Conservation (phyloP, 2,329 filamentous ascomycete species). For the Didymella lethalis region DNA sequence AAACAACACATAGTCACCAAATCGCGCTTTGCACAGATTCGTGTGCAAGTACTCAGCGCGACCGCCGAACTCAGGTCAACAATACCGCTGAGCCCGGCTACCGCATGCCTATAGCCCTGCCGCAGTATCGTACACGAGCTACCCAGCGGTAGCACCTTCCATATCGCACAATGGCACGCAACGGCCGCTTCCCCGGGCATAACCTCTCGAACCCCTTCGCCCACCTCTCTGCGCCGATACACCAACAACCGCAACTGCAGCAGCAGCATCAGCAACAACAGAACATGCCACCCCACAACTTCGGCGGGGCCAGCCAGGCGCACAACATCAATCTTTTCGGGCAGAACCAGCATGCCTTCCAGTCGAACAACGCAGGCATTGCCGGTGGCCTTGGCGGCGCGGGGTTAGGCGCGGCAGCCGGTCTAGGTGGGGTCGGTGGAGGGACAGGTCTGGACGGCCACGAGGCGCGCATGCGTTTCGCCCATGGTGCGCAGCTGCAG, state of each 20-base stretch:
- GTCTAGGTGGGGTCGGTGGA: conserved; percentile 58
- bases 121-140: conserved; percentile 23
- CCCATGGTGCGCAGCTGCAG: conserved; percentile 70
- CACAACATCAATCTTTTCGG: conserved; percentile 68
- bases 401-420: conserved; percentile 62
- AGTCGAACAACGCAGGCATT: conserved; percentile 61
- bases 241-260: conserved; percentile 58
- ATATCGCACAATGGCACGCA: conserved; percentile 62
- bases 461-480: conserved; percentile 86
- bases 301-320: conserved; percentile 62
- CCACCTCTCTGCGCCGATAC: conserved; percentile 59
- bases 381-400: conserved; percentile 65
- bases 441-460: conserved; percentile 81
- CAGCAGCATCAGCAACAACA: conserved; percentile 46
- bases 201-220: conserved; percentile 67
- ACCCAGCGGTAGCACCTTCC: conserved; percentile 31
- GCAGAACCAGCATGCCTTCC: conserved; percentile 50
- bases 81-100: background rate
- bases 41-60: background rate
- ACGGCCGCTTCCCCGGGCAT: conserved; percentile 65
- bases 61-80: background rate
- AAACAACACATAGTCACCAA: background rate
- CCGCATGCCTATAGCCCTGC: conserved; percentile 14
- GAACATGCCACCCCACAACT: conserved; percentile 72
- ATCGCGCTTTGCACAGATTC: background rate